Evolutionary conservation across 306 rosid genomes (phyloP).

Genomic region (Rubus idaeus): DNA sequence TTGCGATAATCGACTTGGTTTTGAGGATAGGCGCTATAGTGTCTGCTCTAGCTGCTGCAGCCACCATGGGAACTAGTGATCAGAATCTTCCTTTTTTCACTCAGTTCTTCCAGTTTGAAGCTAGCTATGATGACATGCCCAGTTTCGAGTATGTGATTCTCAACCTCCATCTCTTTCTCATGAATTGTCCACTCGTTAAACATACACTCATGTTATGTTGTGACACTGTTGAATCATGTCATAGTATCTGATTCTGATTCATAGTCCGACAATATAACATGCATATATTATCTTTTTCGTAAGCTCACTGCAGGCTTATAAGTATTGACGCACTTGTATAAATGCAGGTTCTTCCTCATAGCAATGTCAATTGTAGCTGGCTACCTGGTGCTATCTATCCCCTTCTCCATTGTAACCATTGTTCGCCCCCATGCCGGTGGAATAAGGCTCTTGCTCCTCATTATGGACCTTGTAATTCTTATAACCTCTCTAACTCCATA

Average conservation of each 20-base stretch:
- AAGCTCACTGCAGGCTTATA: neutral
- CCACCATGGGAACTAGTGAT: conserved; percentile 74
- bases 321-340: neutral
- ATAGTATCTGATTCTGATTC: neutral
- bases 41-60: conserved; percentile 62
- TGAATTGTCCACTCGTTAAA: neutral
- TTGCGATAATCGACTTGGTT: conserved; percentile 63
- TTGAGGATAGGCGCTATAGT: conserved; percentile 70
- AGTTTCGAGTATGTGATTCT: conserved; percentile 60
- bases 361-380: conserved; percentile 79
- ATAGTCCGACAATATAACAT: neutral
- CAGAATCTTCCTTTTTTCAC: conserved; percentile 88
- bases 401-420: conserved; percentile 66
- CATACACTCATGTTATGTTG: neutral
- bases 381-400: conserved; percentile 79
- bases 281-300: no score
- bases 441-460: conserved; percentile 62
- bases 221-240: neutral
- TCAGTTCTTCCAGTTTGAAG: conserved; percentile 89
- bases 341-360: conserved; percentile 80
- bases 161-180: neutral
- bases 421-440: conserved; percentile 71
- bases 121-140: conserved; percentile 72
- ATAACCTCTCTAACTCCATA: neutral
- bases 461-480: conserved; percentile 62